Evolutionary conservation across 805 yeast genomes (phyloP).

Genomic region (Soucietia sequanensis): DNA sequence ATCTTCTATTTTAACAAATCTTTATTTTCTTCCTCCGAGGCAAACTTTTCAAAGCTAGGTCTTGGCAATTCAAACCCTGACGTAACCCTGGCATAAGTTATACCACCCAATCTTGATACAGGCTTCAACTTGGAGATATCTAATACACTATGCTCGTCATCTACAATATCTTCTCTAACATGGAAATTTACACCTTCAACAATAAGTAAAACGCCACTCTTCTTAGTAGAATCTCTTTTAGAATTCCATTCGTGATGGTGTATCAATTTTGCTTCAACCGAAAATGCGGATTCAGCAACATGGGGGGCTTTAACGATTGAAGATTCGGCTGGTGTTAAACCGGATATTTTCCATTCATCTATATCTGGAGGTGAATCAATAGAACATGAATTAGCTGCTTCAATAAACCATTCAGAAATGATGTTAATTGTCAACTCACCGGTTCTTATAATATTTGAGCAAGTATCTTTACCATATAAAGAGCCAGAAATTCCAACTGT

Average conservation of each 20-base stretch:
- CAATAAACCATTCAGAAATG: slow-evolving; percentile 62
- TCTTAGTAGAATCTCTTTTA: slow-evolving; percentile 28
- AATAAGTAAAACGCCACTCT: slow-evolving; percentile 40
- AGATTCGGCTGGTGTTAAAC: slow-evolving; percentile 49
- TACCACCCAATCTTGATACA: slow-evolving; percentile 50
- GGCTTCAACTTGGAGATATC: slow-evolving; percentile 52
- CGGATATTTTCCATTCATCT: slow-evolving; percentile 56
- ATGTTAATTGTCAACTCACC: slow-evolving; percentile 56
- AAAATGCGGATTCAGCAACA: slow-evolving; percentile 62
- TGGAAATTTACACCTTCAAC: slow-evolving; percentile 61
- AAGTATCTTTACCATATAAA: slow-evolving; percentile 46
- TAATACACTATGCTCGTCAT: slow-evolving; percentile 35
- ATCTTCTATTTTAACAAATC: no score
- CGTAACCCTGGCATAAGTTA: slow-evolving; percentile 43
- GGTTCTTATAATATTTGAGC: slow-evolving; percentile 47
- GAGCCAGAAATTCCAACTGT: slow-evolving; percentile 47
- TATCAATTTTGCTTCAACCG: slow-evolving; percentile 53
- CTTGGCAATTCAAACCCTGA: slow-evolving; percentile 48
- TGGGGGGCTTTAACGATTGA: slow-evolving; percentile 49
- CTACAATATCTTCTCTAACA: slow-evolving; percentile 52
- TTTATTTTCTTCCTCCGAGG: no score
- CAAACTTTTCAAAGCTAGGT: slow-evolving; percentile 32
- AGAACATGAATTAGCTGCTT: slow-evolving; percentile 57
- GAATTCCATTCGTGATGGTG: slow-evolving; percentile 46
- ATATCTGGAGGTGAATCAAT: slow-evolving; percentile 47